Evolutionary conservation across 768 basidiomycete genomes (phyloP).

Genomic region (Hygrophorus russula): DNA sequence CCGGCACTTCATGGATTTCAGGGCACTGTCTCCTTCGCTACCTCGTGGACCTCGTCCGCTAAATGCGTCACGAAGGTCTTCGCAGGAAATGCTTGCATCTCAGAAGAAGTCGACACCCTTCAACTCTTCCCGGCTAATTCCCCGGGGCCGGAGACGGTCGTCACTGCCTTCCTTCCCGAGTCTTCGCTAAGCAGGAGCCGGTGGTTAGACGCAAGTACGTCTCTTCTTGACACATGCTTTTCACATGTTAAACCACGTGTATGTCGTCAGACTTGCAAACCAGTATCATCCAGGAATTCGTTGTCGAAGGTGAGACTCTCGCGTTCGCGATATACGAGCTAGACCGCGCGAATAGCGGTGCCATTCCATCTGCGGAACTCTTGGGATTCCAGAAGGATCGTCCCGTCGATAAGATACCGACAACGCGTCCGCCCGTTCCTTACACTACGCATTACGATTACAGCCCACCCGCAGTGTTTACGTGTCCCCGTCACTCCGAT

Average conservation of each 20-base stretch:
- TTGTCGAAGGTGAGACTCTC: constrained; percentile 51
- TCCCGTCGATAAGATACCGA: not conserved
- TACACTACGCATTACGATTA: constrained; percentile 7
- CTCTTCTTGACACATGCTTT: constrained; percentile 4
- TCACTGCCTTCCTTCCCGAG: constrained; percentile 52
- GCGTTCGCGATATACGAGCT: constrained; percentile 60
- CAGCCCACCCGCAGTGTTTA: constrained; percentile 15
- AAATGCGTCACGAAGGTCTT: constrained; percentile 56
- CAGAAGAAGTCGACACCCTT: constrained; percentile 42
- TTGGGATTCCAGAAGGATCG: constrained; percentile 26
- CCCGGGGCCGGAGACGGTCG: constrained; percentile 28
- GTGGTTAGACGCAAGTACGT: constrained; percentile 61
- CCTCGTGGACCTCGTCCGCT: constrained; percentile 40
- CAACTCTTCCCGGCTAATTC: constrained; percentile 22
- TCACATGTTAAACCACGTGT: constrained; percentile 13
- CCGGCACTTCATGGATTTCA: constrained; percentile 55
- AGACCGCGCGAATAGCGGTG: constrained; percentile 40
- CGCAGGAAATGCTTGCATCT: constrained; percentile 36
- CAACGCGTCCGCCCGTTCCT: not conserved
- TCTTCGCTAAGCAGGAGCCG: constrained; percentile 55
- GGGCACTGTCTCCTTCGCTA: constrained; percentile 42
- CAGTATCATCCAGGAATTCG: constrained; percentile 60
- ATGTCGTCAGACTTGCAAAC: constrained; percentile 35
- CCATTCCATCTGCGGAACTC: constrained; percentile 51
- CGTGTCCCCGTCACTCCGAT: constrained; percentile 16